A percentile compares a stretch with the other conserved stretches of the same genome.
These are phyloP conservation scores for Thyridium curvatum DNA, from an alignment of 2,329 filamentous ascomycete species.

Conservation along the genomic window DNA sequence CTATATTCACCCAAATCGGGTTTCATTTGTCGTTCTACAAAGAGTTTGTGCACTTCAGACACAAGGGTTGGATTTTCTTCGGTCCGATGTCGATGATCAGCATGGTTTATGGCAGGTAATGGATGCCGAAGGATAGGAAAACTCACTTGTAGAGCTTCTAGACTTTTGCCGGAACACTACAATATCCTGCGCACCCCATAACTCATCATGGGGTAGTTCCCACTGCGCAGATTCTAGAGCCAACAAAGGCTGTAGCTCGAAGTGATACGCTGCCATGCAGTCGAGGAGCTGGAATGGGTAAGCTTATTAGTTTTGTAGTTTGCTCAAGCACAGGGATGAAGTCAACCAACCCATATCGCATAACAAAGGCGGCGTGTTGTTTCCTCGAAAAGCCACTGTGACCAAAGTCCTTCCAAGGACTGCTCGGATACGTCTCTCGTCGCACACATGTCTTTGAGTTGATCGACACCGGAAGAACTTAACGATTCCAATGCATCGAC, in stretches of 20 bases:
- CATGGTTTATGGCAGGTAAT: background rate
- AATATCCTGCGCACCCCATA: conserved; percentile 3
- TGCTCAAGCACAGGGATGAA: background rate
- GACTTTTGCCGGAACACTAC: background rate
- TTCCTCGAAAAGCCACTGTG: conserved; percentile 2
- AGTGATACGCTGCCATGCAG: conserved; percentile 6
- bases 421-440: too few relatives aligned
- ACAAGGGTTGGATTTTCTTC: conserved; percentile 4
- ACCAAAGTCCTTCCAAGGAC: background rate
- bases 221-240: conserved; percentile 2
- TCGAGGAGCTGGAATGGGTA: conserved; percentile 6
- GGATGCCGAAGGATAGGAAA: too few relatives aligned
- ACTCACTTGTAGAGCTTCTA: background rate
- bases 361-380: conserved; percentile 4
- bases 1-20: conserved; percentile 6
- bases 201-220: conserved; percentile 4
- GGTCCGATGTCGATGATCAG: background rate
- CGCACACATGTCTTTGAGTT: too few relatives aligned
- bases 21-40: conserved; percentile 1
- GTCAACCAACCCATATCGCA: conserved; percentile 7
- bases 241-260: conserved; percentile 2
- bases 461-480: too few relatives aligned
- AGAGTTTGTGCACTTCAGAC: conserved; percentile 3
- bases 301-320: too few relatives aligned
- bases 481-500: background rate